Conservation (phyloP, 306 rosid genomes). For the Quercus rubra region DNA sequence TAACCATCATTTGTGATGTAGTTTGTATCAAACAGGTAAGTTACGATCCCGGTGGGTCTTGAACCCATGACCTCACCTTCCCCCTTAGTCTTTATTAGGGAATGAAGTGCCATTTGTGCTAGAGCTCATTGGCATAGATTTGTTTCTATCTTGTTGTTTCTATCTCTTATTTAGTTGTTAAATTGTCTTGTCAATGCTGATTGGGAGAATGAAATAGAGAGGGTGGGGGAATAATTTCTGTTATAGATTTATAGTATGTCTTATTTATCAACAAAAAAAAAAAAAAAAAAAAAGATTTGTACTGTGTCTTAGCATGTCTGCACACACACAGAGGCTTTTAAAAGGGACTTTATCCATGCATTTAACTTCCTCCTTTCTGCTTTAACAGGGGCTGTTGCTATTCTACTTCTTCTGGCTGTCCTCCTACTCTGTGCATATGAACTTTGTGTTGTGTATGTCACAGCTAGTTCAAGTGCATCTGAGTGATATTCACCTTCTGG, state of each 20-base stretch:
- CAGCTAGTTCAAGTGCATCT: constrained; percentile 92
- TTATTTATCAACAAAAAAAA: too few relatives aligned
- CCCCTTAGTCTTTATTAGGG: too few relatives aligned
- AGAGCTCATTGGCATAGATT: neutral
- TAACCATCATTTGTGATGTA: too few relatives aligned
- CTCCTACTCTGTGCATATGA: constrained; percentile 91
- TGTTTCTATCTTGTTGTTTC: neutral
- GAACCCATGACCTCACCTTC: too few relatives aligned
- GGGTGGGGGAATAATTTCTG: neutral
- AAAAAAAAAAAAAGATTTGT: too few relatives aligned
- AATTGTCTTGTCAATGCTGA: neutral
- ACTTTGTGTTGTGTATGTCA: constrained; percentile 97
- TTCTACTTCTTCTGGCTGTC: constrained; percentile 93
- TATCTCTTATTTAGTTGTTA: too few relatives aligned
- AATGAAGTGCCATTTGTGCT: neutral
- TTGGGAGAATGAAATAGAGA: neutral
- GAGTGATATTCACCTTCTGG: constrained; percentile 98
- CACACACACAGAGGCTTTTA: neutral
- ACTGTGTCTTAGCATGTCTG: neutral
- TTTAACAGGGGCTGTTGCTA: constrained; percentile 64
- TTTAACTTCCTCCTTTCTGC: constrained; percentile 17
- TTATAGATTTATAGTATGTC: neutral
- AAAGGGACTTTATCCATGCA: neutral
- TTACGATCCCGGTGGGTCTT: too few relatives aligned
- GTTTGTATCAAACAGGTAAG: too few relatives aligned